Percentiles rank a stretch among this genome's conserved stretches.
Evolutionary conservation across 345 rosid species (phyloP).

Genomic region (Firmiana major): DNA sequence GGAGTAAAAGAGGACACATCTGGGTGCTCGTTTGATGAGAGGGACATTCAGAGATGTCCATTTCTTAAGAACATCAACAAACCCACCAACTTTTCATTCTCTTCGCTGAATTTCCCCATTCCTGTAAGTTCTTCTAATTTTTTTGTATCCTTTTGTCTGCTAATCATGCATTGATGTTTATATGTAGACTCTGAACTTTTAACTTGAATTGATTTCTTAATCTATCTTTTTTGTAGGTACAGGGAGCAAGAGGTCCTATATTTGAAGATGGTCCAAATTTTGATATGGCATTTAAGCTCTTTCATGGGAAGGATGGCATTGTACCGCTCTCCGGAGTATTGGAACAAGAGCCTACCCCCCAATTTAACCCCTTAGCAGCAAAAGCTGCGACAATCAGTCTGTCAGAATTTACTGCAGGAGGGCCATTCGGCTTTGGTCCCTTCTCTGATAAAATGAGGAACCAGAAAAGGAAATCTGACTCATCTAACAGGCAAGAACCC

Average conservation of each 20-base stretch:
- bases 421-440: conserved; percentile 72
- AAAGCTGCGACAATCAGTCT: conserved; percentile 76
- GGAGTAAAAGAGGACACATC: conserved; percentile 40
- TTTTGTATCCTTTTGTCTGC: neutral
- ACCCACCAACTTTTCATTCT: conserved; percentile 64
- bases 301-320: conserved; percentile 85
- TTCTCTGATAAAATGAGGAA: conserved; percentile 65
- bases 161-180: neutral
- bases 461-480: conserved; percentile 54
- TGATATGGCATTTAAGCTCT: conserved; percentile 64
- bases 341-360: conserved; percentile 40
- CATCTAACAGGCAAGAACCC: conserved; percentile 41
- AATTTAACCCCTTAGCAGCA: conserved; percentile 66
- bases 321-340: conserved; percentile 58
- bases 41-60: conserved; percentile 62
- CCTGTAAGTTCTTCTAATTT: conserved; percentile 30
- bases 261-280: conserved; percentile 87
- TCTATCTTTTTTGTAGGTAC: conserved; percentile 25
- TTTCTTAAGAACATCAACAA: conserved; percentile 77
- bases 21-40: conserved; percentile 46
- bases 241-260: conserved; percentile 76
- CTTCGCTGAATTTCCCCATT: conserved; percentile 39
- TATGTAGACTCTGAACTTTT: neutral
- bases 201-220: neutral
- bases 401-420: conserved; percentile 71